Base-by-base conservation (phyloP, 2,329 filamentous ascomycete species). In the Beauveria caledonica region DNA sequence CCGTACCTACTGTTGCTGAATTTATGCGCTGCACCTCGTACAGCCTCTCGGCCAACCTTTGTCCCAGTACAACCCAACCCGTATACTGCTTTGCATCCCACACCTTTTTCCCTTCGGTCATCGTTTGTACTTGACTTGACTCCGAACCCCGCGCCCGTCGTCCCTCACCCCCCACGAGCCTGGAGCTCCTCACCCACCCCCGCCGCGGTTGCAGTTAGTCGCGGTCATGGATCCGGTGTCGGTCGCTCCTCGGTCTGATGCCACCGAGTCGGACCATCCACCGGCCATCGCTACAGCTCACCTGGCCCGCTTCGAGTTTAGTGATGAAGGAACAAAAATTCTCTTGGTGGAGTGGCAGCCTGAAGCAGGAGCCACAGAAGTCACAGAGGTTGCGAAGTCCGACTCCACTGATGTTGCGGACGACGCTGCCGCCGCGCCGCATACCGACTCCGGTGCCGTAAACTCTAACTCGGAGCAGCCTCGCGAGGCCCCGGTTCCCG, bases 341-440 rank as follows among this genome's bases (percentile, higher is more conserved):
- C 77, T 96, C 67, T 94, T 96, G 90, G 87, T 96, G 44, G 91
- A 96, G 72, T 96, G 92, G 92, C 86, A 90, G 70, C 71, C 74
- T 44, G 66, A 65, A 29, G 17, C 59, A 19, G 53, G 52, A 29
- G 21, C 19, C 15, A 15, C 45, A 11, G 48, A 55, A 10, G 25
- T 50, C 17, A 8, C 42, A 13, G 46, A 58, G 21, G n/a, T 42
- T 36, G 33, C 33, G 13, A 36, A 15, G 33, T 36, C 33, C 19
- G 54, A 58, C 46, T 39, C 48, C 48, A 52, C 59, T 36, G 23
- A 13, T 13, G 21, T 29, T 51, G 23, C n/a, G 4, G 25, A 40
- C 23, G 60, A 19, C n/a, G 44, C 25, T 50, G 23, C 44, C 49
- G 13, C 39, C 21, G 45, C 42, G 46, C 33, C 21, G 46, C 11